phyloP scores from a whole-genome alignment of 1,284 basidiomycete species.

The Ganoderma lingzhi region DNA sequence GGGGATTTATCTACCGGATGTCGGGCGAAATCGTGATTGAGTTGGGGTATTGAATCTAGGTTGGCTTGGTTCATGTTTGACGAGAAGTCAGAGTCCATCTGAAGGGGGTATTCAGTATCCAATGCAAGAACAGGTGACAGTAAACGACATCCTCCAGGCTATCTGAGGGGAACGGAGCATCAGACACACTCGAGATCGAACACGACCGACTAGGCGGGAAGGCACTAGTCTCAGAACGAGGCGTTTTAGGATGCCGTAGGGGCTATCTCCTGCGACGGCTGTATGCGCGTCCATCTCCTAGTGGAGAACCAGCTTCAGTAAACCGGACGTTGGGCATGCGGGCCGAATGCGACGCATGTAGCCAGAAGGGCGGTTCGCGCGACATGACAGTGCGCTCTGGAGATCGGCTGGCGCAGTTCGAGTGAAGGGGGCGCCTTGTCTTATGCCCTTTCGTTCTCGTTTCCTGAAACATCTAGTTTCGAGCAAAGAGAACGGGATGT shows the following conservation, averaged over 20 bases:
- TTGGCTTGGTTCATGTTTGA: not conserved
- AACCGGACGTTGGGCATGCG: not conserved
- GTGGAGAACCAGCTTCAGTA: not conserved
- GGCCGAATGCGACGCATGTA: not conserved
- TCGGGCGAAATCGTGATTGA: not conserved
- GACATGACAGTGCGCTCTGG: not conserved
- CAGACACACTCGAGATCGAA: not conserved
- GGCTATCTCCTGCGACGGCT: not conserved
- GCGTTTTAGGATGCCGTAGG: no score
- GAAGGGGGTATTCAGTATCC: not conserved
- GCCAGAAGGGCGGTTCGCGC: not conserved
- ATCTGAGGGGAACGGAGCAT: not conserved
- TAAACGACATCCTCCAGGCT: not conserved
- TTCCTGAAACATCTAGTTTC: not conserved
- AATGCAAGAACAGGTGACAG: not conserved
- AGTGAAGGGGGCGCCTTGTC: not conserved
- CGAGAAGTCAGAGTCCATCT: constrained; percentile 8
- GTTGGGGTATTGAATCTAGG: not conserved
- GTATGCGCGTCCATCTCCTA: not conserved
- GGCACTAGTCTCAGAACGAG: no score
- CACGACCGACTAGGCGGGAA: no score
- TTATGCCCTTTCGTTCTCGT: not conserved
- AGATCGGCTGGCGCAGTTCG: not conserved
- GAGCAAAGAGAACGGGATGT: not conserved
- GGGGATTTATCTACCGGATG: not conserved